A percentile compares a stretch with the other conserved stretches of the same genome.
phyloP scores from a whole-genome alignment of 2,329 filamentous ascomycete genomes.

The Trematosphaeria pertusa region DNA sequence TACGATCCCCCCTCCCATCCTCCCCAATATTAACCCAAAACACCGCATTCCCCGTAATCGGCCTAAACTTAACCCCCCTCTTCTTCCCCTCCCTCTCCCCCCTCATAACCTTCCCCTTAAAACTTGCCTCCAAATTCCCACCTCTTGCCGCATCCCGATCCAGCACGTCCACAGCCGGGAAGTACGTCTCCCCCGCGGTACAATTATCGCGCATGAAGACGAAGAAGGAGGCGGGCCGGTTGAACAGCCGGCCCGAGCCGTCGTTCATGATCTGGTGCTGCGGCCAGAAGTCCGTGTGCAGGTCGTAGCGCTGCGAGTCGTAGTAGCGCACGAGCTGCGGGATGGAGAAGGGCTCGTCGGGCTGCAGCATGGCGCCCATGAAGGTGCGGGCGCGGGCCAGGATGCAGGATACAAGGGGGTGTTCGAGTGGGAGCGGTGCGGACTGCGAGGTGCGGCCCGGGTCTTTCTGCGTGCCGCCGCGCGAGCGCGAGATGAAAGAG shows the following conservation, averaged over 20 bases:
- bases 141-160: constrained; percentile 5
- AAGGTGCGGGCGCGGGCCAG: constrained; percentile 30
- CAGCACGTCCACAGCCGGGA: constrained; percentile 24
- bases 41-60: constrained; percentile 62
- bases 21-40: constrained; percentile 66
- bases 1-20: constrained; percentile 43
- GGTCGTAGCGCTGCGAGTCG: constrained; percentile 29
- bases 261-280: constrained; percentile 28
- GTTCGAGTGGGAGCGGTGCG: constrained; percentile 23
- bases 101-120: constrained; percentile 20
- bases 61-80: constrained; percentile 61
- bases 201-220: constrained; percentile 33
- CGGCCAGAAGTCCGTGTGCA: constrained; percentile 36
- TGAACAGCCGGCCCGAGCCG: constrained; percentile 20
- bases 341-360: constrained; percentile 28
- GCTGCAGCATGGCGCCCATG: constrained; percentile 29
- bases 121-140: constrained; percentile 12
- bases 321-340: constrained; percentile 36
- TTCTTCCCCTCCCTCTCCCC: constrained; percentile 25
- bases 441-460: constrained; percentile 32
- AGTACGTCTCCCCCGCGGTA: constrained; percentile 31
- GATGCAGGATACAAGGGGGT: constrained; percentile 33
- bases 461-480: constrained; percentile 22
- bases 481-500: constrained; percentile 29
- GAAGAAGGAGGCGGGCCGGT: constrained; percentile 33